Evolutionary conservation across 2,329 filamentous ascomycete species (phyloP).

Genomic region (Curvularia verruculosa): DNA sequence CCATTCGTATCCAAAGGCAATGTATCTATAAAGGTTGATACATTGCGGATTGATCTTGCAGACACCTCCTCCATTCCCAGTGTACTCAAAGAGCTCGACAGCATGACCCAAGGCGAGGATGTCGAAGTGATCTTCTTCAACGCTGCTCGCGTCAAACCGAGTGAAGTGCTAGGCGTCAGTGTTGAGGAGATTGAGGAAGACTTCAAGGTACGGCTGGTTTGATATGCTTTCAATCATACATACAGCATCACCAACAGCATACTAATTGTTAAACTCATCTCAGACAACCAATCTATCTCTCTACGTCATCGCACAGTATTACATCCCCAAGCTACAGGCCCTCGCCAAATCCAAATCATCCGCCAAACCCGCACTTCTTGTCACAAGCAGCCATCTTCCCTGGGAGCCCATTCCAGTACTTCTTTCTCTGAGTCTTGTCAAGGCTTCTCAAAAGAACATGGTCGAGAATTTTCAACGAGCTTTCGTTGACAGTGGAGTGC

Average conservation of each 20-base stretch:
- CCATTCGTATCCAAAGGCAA: slow-evolving; percentile 41
- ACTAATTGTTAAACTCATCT: not conserved
- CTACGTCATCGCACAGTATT: slow-evolving; percentile 56
- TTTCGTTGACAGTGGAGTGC: slow-evolving; percentile 52
- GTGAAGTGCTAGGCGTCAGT: slow-evolving; percentile 51
- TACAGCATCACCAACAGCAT: not conserved
- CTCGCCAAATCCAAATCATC: slow-evolving; percentile 38
- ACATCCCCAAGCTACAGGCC: slow-evolving; percentile 51
- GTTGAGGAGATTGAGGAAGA: slow-evolving; percentile 58
- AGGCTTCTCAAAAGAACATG: slow-evolving; percentile 60
- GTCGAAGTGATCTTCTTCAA: slow-evolving; percentile 61
- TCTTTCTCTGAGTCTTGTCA: slow-evolving; percentile 58
- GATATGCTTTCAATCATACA: not conserved
- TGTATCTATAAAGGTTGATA: slow-evolving; percentile 48
- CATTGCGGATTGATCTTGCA: slow-evolving; percentile 54
- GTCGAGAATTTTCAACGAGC: slow-evolving; percentile 53
- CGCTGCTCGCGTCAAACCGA: slow-evolving; percentile 56
- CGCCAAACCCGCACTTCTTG: slow-evolving; percentile 55
- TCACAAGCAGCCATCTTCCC: slow-evolving; percentile 58
- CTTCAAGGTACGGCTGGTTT: slow-evolving; percentile 51
- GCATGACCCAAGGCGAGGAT: slow-evolving; percentile 34
- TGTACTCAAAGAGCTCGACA: slow-evolving; percentile 52
- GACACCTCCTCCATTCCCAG: slow-evolving; percentile 48
- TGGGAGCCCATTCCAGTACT: slow-evolving; percentile 55
- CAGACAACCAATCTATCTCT: slow-evolving; percentile 57